Conservation (phyloP, 2,329 filamentous ascomycete genomes). For the Cercospora zeina region DNA sequence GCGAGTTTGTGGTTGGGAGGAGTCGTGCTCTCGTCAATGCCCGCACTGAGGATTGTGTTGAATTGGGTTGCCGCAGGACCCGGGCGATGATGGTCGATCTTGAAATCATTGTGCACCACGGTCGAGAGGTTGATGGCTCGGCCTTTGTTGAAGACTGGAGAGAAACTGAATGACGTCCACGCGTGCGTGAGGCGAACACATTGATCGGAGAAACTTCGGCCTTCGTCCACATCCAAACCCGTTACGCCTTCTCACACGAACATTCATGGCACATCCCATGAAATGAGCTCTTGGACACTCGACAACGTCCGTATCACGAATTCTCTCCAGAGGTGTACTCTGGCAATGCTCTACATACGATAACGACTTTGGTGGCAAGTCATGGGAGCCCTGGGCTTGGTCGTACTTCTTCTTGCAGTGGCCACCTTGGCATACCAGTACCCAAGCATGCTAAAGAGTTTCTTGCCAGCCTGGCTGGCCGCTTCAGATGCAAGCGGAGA, state of each 20-base stretch:
- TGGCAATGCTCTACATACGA: constrained; percentile 19
- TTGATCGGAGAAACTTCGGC: not conserved
- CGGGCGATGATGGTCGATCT: constrained; percentile 25
- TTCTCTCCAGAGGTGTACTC: constrained; percentile 3
- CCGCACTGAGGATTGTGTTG: constrained; percentile 25
- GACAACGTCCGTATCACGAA: not conserved
- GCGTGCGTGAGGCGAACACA: not conserved
- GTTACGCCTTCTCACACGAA: not conserved
- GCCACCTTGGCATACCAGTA: constrained; percentile 46
- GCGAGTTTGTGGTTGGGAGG: constrained; percentile 22
- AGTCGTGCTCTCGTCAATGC: constrained; percentile 26
- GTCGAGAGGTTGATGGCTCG: not conserved
- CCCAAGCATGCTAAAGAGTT: constrained; percentile 42
- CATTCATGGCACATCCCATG: not conserved
- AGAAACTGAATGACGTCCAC: not conserved
- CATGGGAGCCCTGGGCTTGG: constrained; percentile 49
- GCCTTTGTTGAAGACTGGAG: not conserved
- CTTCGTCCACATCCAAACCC: not conserved
- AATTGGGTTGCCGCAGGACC: constrained; percentile 25
- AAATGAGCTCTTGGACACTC: not conserved
- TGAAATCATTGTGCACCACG: constrained; percentile 28
- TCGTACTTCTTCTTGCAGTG: constrained; percentile 43
- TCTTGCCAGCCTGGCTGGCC: constrained; percentile 35
- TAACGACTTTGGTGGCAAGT: constrained; percentile 17
- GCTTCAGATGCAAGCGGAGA: constrained; percentile 9